Conservation (phyloP, 805 yeast genomes). For the Priceomyces medius region DNA sequence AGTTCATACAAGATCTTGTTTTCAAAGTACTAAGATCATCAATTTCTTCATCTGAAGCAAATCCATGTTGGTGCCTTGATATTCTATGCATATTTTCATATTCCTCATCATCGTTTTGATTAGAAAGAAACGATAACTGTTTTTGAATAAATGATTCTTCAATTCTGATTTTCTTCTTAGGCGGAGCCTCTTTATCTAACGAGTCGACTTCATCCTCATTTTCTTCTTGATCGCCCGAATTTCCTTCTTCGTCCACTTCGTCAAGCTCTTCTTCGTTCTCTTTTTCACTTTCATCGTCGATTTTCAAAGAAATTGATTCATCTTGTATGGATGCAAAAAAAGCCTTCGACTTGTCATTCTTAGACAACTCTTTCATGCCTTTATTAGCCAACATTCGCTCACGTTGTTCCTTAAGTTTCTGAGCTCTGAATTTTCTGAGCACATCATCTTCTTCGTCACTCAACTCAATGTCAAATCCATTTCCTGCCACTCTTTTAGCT, state of each 20-base stretch:
- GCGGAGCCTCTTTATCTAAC: conserved; percentile 19
- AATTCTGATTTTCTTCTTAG: conserved; percentile 35
- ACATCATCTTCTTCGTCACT: conserved; percentile 76
- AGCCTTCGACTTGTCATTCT: conserved; percentile 59
- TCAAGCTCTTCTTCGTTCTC: conserved; percentile 21
- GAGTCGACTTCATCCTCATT: conserved; percentile 16
- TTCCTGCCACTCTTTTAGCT: conserved; percentile 53
- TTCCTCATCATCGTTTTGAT: conserved; percentile 29
- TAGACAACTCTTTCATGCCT: conserved; percentile 42
- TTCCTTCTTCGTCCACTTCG: conserved; percentile 20
- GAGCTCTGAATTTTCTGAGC: conserved; percentile 45
- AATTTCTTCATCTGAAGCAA: conserved; percentile 34
- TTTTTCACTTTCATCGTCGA: conserved; percentile 24
- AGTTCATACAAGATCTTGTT: conserved; percentile 34
- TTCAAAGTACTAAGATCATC: conserved; percentile 51
- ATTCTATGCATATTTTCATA: conserved; percentile 30
- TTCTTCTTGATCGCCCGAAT: conserved; percentile 7
- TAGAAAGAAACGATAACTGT: conserved; percentile 52
- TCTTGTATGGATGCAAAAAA: conserved; percentile 66
- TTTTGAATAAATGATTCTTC: conserved; percentile 57
- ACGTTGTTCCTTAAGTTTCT: conserved; percentile 46
- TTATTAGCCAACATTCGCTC: conserved; percentile 48
- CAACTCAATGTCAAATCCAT: conserved; percentile 58
- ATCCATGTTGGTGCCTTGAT: conserved; percentile 38
- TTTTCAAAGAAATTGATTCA: conserved; percentile 27